Conservation (phyloP, 2,329 filamentous ascomycete species). For the Dactylellina leptospora region DNA sequence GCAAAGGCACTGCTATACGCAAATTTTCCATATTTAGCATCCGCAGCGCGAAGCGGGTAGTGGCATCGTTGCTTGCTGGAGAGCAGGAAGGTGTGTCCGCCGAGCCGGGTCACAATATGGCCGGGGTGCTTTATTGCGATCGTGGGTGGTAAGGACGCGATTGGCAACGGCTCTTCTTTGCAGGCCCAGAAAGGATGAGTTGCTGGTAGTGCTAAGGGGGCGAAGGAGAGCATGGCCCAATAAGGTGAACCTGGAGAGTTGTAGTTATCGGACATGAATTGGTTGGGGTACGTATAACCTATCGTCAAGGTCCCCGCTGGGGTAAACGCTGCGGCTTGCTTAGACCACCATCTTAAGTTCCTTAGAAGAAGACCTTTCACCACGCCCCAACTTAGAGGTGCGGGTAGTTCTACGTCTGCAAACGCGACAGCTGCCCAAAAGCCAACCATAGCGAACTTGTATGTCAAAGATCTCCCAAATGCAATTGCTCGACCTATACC, state of each 20-base stretch:
- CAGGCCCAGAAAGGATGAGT: conserved; percentile 79
- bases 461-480: conserved; percentile 79
- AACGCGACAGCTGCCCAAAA: conserved; percentile 83
- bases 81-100: conserved; percentile 79
- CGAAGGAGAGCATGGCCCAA: conserved; percentile 82
- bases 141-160: conserved; percentile 67
- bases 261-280: conserved; percentile 84
- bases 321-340: conserved; percentile 73
- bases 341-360: conserved; percentile 82
- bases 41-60: conserved; percentile 81
- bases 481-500: conserved; percentile 71
- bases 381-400: conserved; percentile 78
- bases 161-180: conserved; percentile 70
- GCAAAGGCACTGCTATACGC: conserved; percentile 79
- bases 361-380: conserved; percentile 79
- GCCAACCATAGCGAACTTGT: conserved; percentile 84
- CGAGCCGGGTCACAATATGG: conserved; percentile 75
- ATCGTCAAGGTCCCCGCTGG: conserved; percentile 77
- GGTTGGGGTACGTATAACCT: conserved; percentile 81
- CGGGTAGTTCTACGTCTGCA: conserved; percentile 76
- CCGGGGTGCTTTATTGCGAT: conserved; percentile 73
- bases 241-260: conserved; percentile 78
- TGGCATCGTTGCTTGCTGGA: conserved; percentile 81
- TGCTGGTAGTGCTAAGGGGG: conserved; percentile 74
- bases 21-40: conserved; percentile 82